These are phyloP conservation scores for Papilionanthe hybrid DNA, from an alignment of 116 monocot species.

Conservation along the genomic window DNA sequence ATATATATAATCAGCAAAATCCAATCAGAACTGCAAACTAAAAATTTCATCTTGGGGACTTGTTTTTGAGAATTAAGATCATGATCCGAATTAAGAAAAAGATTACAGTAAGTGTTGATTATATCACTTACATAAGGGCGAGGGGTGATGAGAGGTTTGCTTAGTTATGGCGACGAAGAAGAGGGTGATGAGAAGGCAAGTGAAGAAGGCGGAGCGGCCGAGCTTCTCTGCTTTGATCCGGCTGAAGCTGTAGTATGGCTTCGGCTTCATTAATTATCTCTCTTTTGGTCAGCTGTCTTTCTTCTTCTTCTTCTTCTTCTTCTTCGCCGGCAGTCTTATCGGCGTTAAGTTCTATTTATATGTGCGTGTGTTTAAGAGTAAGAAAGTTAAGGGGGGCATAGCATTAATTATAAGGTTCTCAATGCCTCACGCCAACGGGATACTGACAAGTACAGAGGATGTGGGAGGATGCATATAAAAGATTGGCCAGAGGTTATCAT, in stretches of 20 bases:
- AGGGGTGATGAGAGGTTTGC: background rate
- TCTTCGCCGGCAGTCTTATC: background rate
- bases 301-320: background rate
- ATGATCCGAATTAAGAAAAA: background rate
- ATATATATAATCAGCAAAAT: no score
- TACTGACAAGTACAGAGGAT: no score
- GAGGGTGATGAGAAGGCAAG: background rate
- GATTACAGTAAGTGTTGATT: no score
- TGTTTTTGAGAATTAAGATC: no score
- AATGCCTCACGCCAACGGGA: background rate
- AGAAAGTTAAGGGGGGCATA: background rate
- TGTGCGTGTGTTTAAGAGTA: no score
- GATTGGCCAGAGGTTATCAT: no score
- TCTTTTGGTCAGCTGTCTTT: background rate
- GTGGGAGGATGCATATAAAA: no score
- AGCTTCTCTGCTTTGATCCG: background rate
- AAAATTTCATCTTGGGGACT: no score
- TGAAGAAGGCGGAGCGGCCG: background rate
- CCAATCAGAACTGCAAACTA: no score
- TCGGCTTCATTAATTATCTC: background rate
- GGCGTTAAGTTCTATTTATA: no score
- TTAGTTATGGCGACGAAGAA: background rate
- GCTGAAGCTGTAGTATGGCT: background rate
- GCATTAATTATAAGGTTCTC: background rate
- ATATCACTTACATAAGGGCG: background rate